These are phyloP conservation scores for Whalleya microplaca DNA, from an alignment of 2,329 filamentous ascomycete species.

Conservation along the genomic window DNA sequence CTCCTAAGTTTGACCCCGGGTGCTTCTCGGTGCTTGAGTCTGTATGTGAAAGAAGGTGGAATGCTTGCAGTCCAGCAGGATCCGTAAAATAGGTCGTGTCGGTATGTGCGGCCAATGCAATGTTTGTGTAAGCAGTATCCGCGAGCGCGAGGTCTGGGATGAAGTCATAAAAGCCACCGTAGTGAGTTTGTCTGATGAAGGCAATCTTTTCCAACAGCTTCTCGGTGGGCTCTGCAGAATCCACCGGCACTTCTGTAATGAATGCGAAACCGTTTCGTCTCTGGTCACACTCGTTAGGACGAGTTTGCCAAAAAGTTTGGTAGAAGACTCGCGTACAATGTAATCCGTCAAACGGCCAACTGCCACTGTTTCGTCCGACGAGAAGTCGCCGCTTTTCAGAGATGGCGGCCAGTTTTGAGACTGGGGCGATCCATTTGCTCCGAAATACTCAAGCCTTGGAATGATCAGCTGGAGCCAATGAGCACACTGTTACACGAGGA, in stretches of 20 bases:
- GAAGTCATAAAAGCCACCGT: constrained; percentile 82
- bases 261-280: constrained; percentile 76
- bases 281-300: constrained; percentile 46
- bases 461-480: not conserved
- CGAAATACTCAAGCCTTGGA: constrained; percentile 26
- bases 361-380: constrained; percentile 55
- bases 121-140: constrained; percentile 89
- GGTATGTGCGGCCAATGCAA: constrained; percentile 82
- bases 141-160: constrained; percentile 85
- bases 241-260: constrained; percentile 67
- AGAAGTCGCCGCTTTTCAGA: constrained; percentile 64
- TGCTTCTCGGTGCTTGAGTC: constrained; percentile 27
- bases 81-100: constrained; percentile 97
- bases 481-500: not conserved
- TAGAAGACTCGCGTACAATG: constrained; percentile 50
- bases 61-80: constrained; percentile 86
- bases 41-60: constrained; percentile 83
- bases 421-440: constrained; percentile 40
- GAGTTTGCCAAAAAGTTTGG: not conserved
- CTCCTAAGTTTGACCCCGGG: constrained; percentile 55
- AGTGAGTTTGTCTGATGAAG: constrained; percentile 89
- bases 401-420: constrained; percentile 53
- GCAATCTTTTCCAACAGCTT: constrained; percentile 78
- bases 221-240: constrained; percentile 72
- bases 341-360: constrained; percentile 65